Base-by-base conservation (phyloP, 164 flowering plant species). In the Hamamelis virginiana region DNA sequence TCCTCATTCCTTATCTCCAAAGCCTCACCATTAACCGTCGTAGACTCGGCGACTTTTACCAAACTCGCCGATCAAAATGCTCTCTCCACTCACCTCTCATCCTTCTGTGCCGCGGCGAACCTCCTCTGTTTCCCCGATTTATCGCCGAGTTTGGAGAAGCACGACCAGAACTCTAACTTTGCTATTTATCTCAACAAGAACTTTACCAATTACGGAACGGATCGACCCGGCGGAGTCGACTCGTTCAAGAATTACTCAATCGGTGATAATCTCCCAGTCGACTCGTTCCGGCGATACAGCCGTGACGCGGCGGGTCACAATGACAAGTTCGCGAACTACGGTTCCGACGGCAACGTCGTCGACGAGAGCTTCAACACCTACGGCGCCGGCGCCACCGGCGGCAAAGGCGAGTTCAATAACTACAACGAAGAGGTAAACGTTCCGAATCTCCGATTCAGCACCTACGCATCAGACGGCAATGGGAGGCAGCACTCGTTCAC, bases 101-200 rank as follows among this genome's bases (percentile, higher is more conserved):
- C 82, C 26, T 90, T 94, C 78, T 94, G 98, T 75, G 43, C 85
- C 15, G 67, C 87, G 10, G 97, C 98, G 0, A 76, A 83, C 33
- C 81, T 94, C 19, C 82, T 94, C 76, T 94, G 98, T 69, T 86
- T 89, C 79, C 82, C 94, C 18, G 92, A 92, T 69, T 65, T 77
- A 4, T 25, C 84, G 0, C 75, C 81, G 33, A 83, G 81, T 47
- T 69, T 84, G 25, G 87, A 81, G 28, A 88, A 87, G 63, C 89
- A 85, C 76, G 43, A 26, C 46, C 18, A 18, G 1, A 78, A 85
- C 69, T 55, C 66, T 44, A 63, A 75, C 61, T 94, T 94, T 65
- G 66, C 78, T 8, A 25, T 1, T 4, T 94, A 94, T 67, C 0
- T 8, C 13, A 45, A 77, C 70, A 62, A 59, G 57, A 92, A 92